Base-by-base conservation (phyloP, 1,284 basidiomycete species). In the Coniferiporia sulphurascens region DNA sequence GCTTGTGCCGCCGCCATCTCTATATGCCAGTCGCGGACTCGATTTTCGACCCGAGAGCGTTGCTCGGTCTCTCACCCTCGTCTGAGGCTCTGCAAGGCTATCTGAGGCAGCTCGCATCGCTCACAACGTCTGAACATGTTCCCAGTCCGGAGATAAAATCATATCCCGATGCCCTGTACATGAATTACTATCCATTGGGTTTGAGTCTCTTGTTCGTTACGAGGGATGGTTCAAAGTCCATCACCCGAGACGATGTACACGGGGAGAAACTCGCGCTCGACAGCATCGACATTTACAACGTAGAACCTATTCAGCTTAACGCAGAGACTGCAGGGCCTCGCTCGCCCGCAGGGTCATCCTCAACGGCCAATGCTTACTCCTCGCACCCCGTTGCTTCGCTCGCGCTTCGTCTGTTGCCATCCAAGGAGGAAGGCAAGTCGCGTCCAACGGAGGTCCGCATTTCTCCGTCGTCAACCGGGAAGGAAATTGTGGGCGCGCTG, bases 201-300 rank as follows among this genome's bases (percentile, higher is more conserved):
- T 65, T 95, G 65, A 94, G 91, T 62, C 73, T 95, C 45, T 82
- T 89, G 67, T 87, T 89, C 73, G 69, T 78, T 32, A 84, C 87
- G 2, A 69, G 73, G 56, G 72, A 78, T 35, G 82, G 81, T 10
- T 89, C 89, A 71, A 85, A 78, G 66, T 85, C 83, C 15, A 72
- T 71, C 49, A 69, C 75, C 8, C 80, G 78, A 22, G 65, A 78
- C 44, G 72, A 72, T 52, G 71, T 75, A 44, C 70, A 76, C 52
- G 73, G 78, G 19, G 75, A 76, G 1, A 70, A 76, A 53, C 75
- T 91, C 9, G 65, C 71, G 2, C 72, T 95, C 21, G 86, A 89
- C 51, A 83, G 84, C 27, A 78, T 95, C 50, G 92, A 95, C 70
- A 73, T 96, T 45, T 95, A 92, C 76, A 94, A 95, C 68, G 69